A percentile compares a stretch with the other conserved stretches of the same genome.
These are phyloP conservation scores for Globisporangium orthogonon DNA, from an alignment of 352 stramenopile genomes.

Conservation along the genomic window DNA sequence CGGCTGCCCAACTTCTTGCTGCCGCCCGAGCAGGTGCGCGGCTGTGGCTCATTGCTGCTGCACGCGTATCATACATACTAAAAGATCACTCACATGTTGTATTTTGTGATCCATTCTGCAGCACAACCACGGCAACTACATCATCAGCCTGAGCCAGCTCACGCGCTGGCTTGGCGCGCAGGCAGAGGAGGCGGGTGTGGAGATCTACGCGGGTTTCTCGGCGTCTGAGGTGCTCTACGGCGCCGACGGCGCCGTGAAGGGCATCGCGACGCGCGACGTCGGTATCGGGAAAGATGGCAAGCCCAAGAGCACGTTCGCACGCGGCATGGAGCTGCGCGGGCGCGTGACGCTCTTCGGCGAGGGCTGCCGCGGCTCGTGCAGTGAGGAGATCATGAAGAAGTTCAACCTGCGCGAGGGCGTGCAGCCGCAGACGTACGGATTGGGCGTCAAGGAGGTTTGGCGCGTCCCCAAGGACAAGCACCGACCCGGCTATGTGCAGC, in stretches of 20 bases:
- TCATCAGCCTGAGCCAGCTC: slow-evolving; percentile 96
- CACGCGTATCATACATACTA: background rate
- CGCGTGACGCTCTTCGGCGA: slow-evolving; percentile 96
- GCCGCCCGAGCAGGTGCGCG: slow-evolving; percentile 79
- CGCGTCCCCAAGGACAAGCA: slow-evolving; percentile 91
- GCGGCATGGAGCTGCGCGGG: slow-evolving; percentile 96
- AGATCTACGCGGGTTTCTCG: slow-evolving; percentile 99
- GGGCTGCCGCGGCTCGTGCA: slow-evolving; percentile 95
- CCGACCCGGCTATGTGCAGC: slow-evolving; percentile 93
- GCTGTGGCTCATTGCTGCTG: background rate
- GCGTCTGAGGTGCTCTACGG: slow-evolving; percentile 90
- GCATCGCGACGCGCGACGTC: slow-evolving; percentile 98
- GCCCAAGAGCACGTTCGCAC: slow-evolving; percentile 95
- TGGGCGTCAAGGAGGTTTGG: slow-evolving; percentile 99
- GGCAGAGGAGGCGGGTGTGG: slow-evolving; percentile 96
- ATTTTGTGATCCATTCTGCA: slow-evolving; percentile 4
- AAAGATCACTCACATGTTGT: background rate
- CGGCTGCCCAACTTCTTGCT: slow-evolving; percentile 91
- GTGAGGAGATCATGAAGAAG: slow-evolving; percentile 95
- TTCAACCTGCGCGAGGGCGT: slow-evolving; percentile 91
- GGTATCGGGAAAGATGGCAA: slow-evolving; percentile 96
- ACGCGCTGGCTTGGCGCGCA: slow-evolving; percentile 95
- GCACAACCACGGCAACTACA: slow-evolving; percentile 99
- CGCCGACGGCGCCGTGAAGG: slow-evolving; percentile 78
- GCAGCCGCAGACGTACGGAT: slow-evolving; percentile 96